Conservation (phyloP, 345 rosid genomes). For the Excoecaria cochinchinensis region DNA sequence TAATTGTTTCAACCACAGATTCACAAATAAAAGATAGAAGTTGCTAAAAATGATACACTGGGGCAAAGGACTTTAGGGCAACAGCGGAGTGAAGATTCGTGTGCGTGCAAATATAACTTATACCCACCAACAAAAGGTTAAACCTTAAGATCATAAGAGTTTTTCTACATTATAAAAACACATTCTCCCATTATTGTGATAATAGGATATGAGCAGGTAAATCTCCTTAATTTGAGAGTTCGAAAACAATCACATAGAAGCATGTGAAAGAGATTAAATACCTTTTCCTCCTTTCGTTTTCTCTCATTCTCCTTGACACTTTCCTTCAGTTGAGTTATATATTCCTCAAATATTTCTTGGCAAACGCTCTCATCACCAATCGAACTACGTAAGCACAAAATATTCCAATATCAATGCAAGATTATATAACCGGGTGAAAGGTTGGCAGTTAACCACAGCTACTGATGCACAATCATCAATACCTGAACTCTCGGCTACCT, state of each 20-base stretch:
- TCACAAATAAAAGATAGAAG: background rate
- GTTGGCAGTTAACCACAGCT: background rate
- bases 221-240: background rate
- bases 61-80: background rate
- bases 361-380: conserved; percentile 70
- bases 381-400: conserved; percentile 47
- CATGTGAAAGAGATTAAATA: conserved; percentile 24
- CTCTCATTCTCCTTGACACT: conserved; percentile 56
- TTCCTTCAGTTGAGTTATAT: conserved; percentile 60
- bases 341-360: conserved; percentile 67
- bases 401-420: conserved; percentile 9
- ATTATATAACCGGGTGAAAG: background rate
- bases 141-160: background rate
- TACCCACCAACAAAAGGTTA: background rate
- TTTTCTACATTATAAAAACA: background rate
- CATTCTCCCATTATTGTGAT: background rate
- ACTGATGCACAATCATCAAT: conserved; percentile 15
- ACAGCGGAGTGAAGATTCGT: background rate
- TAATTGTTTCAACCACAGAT: no score
- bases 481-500: conserved; percentile 83
- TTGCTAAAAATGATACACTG: background rate
- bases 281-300: conserved; percentile 73
- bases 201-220: background rate
- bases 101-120: background rate
- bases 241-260: background rate